Conservation (phyloP, 75 land plant genomes). For the Sequoia sempervirens region DNA sequence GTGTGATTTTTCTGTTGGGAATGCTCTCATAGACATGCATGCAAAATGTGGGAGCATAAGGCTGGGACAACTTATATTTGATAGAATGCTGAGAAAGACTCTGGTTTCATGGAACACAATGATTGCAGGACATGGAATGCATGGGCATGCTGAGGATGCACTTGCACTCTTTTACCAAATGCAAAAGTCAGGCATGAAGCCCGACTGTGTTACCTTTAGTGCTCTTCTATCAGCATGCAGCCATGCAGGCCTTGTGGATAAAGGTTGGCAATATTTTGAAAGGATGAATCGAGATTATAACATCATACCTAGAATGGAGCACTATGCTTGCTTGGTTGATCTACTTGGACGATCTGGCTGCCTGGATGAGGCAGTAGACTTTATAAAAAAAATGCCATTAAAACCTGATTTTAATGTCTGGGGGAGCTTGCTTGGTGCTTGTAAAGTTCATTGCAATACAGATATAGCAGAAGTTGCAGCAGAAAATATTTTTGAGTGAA, state of each 20-base stretch:
- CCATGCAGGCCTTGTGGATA: conserved; percentile 20
- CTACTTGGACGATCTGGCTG: conserved; percentile 24
- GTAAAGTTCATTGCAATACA: conserved; percentile 4
- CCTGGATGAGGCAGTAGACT: conserved; percentile 12
- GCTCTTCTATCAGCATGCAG: conserved; percentile 18
- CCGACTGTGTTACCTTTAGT: conserved; percentile 11
- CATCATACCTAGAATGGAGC: conserved; percentile 12
- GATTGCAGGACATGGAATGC: conserved; percentile 14
- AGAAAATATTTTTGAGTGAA: conserved; percentile 10
- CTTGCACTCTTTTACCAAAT: conserved; percentile 12
- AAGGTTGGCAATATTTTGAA: conserved; percentile 16
- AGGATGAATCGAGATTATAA: conserved; percentile 7
- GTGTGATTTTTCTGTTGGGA: conserved; percentile 10
- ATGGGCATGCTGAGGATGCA: conserved; percentile 13
- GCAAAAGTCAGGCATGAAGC: conserved; percentile 7
- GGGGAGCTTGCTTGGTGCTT: conserved; percentile 22
- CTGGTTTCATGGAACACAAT: conserved; percentile 15
- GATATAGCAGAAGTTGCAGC: conserved; percentile 13
- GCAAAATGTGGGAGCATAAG: conserved; percentile 18
- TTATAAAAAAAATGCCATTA: conserved; percentile 15
- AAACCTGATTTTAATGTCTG: conserved; percentile 10
- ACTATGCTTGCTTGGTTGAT: conserved; percentile 25
- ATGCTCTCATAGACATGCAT: conserved; percentile 26
- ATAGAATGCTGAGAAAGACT: conserved; percentile 8
- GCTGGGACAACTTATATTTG: conserved; percentile 13